These are phyloP conservation scores for Mucor ambiguus DNA, from an alignment of 371 early-diverging fungal species.

Conservation along the genomic window DNA sequence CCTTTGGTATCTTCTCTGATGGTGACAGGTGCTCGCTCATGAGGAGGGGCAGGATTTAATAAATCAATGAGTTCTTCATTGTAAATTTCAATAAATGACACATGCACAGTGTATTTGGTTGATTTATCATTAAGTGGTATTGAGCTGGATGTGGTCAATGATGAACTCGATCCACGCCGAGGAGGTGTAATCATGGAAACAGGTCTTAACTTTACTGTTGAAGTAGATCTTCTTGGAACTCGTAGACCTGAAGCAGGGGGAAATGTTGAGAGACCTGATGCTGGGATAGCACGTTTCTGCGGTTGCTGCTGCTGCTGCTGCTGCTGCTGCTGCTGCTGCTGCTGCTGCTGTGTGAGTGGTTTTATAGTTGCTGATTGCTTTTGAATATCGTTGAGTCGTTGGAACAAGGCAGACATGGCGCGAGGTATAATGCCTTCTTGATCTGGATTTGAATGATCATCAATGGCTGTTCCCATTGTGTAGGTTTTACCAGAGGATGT, in stretches of 20 bases:
- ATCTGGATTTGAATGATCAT: constrained; percentile 46
- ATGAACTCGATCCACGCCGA: constrained; percentile 30
- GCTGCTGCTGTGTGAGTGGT: constrained; percentile 6
- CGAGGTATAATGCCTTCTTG: constrained; percentile 91
- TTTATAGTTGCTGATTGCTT: constrained; percentile 4
- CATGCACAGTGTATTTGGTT: constrained; percentile 52
- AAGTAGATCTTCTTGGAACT: constrained; percentile 24
- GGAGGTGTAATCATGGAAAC: constrained; percentile 34
- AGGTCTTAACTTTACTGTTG: constrained; percentile 32
- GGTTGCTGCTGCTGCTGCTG: neutral
- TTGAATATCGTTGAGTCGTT: constrained; percentile 39
- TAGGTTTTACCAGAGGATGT: constrained; percentile 98
- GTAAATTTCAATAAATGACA: constrained; percentile 94
- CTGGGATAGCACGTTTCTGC: constrained; percentile 8
- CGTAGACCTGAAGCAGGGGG: constrained; percentile 24
- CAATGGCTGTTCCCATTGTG: constrained; percentile 93
- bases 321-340: constrained; percentile 5
- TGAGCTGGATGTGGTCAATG: neutral
- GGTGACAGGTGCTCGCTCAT: constrained; percentile 66
- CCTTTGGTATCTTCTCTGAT: constrained; percentile 94
- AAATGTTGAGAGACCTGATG: constrained; percentile 9
- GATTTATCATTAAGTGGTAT: constrained; percentile 16
- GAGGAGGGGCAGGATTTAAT: constrained; percentile 59
- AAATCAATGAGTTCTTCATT: constrained; percentile 97
- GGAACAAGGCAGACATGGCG: constrained; percentile 80